These are phyloP conservation scores for Colletotrichum salicis DNA, from an alignment of 2,329 filamentous ascomycete genomes.

Conservation along the genomic window DNA sequence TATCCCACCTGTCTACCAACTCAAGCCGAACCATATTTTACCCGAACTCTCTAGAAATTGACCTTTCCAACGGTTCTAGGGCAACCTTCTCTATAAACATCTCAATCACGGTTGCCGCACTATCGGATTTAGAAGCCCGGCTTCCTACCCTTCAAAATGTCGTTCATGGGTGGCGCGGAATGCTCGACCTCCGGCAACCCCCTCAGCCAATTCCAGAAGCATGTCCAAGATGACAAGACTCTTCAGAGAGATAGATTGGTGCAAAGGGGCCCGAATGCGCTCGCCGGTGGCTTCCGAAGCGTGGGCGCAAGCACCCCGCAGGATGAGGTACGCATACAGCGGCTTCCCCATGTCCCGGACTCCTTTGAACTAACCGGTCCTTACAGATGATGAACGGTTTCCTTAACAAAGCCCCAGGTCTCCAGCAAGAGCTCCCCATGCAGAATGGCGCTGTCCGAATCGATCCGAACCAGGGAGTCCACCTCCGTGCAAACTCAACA, in stretches of 20 bases:
- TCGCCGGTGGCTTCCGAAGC: slow-evolving; percentile 82
- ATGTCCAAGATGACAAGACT: slow-evolving; percentile 95
- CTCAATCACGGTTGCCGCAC: background rate
- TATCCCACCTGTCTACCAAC: background rate
- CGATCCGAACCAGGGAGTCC: slow-evolving; percentile 60
- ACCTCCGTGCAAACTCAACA: slow-evolving; percentile 63
- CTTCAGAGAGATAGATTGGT: slow-evolving; percentile 90
- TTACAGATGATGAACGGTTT: slow-evolving; percentile 91
- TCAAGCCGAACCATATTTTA: background rate
- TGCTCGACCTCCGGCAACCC: slow-evolving; percentile 97
- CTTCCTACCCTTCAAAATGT: slow-evolving; percentile 69
- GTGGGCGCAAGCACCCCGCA: slow-evolving; percentile 75
- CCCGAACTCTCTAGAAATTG: background rate
- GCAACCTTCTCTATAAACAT: background rate
- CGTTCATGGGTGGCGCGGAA: slow-evolving; percentile 93
- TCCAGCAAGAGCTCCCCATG: slow-evolving; percentile 66
- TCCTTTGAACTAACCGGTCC: background rate
- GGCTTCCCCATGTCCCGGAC: background rate
- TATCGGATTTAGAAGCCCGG: background rate
- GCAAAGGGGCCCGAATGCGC: slow-evolving; percentile 75
- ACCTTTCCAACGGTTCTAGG: background rate
- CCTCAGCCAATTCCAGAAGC: slow-evolving; percentile 96
- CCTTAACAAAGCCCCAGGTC: slow-evolving; percentile 77
- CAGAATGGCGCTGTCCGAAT: slow-evolving; percentile 60
- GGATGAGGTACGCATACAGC: slow-evolving; percentile 68